A percentile compares a stretch with the other conserved stretches of the same genome.
Conservation (phyloP, 441 rosid genomes). For the Aquilaria agallochum region DNA sequence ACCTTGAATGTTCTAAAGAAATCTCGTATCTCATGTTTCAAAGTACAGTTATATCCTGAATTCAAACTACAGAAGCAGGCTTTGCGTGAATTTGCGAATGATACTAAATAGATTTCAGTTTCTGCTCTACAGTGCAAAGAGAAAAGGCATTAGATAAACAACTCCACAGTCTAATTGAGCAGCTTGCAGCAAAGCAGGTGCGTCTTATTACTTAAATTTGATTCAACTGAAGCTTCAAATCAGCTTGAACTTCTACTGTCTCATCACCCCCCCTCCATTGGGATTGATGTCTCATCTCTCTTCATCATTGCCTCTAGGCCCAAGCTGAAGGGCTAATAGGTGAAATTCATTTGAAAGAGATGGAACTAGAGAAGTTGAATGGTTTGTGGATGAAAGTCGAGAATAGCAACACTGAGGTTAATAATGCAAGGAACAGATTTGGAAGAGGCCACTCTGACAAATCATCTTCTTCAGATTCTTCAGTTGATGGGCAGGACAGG, state of each 20-base stretch:
- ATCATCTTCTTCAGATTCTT: slow-evolving; percentile 51
- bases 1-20: too few species aligned
- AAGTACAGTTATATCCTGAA: too few species aligned
- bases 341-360: slow-evolving; percentile 70
- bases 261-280: too few species aligned
- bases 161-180: slow-evolving; percentile 85
- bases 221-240: too few species aligned
- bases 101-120: background rate
- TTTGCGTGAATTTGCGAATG: too few species aligned
- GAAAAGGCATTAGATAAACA: slow-evolving; percentile 90
- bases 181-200: slow-evolving; percentile 86
- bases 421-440: slow-evolving; percentile 64
- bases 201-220: slow-evolving; percentile 12
- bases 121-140: slow-evolving; percentile 61
- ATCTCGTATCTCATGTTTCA: too few species aligned
- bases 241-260: too few species aligned
- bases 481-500: slow-evolving; percentile 39
- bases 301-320: slow-evolving; percentile 35
- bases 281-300: background rate
- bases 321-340: slow-evolving; percentile 84
- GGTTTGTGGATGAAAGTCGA: slow-evolving; percentile 58
- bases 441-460: slow-evolving; percentile 54
- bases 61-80: too few species aligned
- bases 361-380: slow-evolving; percentile 72
- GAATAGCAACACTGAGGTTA: slow-evolving; percentile 46